Evolutionary conservation across 2,329 filamentous ascomycete genomes (phyloP).

Genomic region (Talaromyces verruculosus): DNA sequence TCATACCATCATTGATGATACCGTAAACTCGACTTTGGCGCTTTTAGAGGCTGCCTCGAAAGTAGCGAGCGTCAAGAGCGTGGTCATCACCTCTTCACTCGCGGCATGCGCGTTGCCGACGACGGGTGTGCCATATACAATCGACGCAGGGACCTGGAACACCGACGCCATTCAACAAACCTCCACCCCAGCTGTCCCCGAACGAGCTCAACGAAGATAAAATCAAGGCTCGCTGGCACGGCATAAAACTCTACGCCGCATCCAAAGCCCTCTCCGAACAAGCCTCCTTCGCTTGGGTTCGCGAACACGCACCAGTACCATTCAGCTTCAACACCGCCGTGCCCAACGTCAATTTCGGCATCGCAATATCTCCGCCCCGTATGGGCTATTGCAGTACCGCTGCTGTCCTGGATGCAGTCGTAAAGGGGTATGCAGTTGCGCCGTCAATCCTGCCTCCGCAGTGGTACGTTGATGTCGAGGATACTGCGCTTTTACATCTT

Average conservation of each 20-base stretch:
- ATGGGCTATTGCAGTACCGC: slow-evolving; percentile 12
- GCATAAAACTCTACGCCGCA: slow-evolving; percentile 4
- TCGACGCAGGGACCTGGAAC: neutral
- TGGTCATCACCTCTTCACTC: slow-evolving; percentile 10
- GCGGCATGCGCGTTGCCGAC: slow-evolving; percentile 9
- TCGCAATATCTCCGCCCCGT: neutral
- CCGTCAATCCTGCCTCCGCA: neutral
- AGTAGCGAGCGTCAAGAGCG: neutral
- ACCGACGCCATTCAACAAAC: neutral
- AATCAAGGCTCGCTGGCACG: neutral
- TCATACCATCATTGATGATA: neutral
- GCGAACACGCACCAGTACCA: neutral
- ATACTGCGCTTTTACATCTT: slow-evolving; percentile 4
- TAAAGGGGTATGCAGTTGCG: slow-evolving; percentile 2
- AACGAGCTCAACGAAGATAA: no score
- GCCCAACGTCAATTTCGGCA: slow-evolving; percentile 5
- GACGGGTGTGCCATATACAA: neutral
- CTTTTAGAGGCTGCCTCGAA: neutral
- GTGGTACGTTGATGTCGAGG: slow-evolving; percentile 13
- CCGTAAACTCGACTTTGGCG: neutral
- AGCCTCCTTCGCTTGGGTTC: neutral
- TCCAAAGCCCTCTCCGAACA: slow-evolving; percentile 10
- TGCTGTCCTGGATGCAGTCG: slow-evolving; percentile 6
- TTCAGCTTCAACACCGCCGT: slow-evolving; percentile 4
- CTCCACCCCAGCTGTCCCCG: no score